Evolutionary conservation across 495 filamentous ascomycete genomes (phyloP).

Genomic region (Aspergillus biplanus): DNA sequence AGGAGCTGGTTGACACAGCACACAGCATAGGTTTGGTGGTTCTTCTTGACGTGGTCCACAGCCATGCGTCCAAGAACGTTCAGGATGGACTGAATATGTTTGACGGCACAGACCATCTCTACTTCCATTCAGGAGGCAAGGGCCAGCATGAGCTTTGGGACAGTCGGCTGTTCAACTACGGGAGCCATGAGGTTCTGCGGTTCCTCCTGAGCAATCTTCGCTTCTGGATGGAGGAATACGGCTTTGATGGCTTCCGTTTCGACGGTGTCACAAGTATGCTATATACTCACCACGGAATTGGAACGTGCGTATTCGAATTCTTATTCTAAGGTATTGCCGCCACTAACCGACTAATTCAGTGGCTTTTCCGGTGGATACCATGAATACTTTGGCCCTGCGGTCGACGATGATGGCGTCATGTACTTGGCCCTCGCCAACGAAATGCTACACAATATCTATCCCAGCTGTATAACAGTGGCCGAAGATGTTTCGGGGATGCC

Average conservation of each 20-base stretch:
- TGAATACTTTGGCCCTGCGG: slow-evolving; percentile 90
- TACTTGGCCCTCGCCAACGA: slow-evolving; percentile 98
- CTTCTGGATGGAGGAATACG: slow-evolving; percentile 99
- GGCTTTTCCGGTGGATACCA: slow-evolving; percentile 98
- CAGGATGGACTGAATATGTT: slow-evolving; percentile 93
- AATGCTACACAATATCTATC: slow-evolving; percentile 88
- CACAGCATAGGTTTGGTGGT: slow-evolving; percentile 91
- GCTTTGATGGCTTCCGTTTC: slow-evolving; percentile 96
- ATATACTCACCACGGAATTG: slow-evolving; percentile 94
- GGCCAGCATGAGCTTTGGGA: slow-evolving; percentile 94
- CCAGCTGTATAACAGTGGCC: slow-evolving; percentile 84
- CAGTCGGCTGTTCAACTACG: slow-evolving; percentile 96
- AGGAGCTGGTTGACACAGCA: slow-evolving; percentile 94
- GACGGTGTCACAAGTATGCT: slow-evolving; percentile 99
- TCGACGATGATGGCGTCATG: slow-evolving; percentile 95
- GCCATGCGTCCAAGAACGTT: slow-evolving; percentile 96
- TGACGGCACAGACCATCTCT: slow-evolving; percentile 90
- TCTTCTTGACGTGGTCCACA: slow-evolving; percentile 94
- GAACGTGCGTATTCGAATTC: slow-evolving; percentile 70
- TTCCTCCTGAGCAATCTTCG: slow-evolving; percentile 94
- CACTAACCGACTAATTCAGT: slow-evolving; percentile 45
- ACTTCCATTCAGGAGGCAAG: slow-evolving; percentile 86
- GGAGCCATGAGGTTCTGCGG: slow-evolving; percentile 87
- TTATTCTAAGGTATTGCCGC: neutral
- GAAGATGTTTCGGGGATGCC: slow-evolving; percentile 99